Conservation (phyloP, 2,329 filamentous ascomycete genomes). For the Cladosporium sp. region DNA sequence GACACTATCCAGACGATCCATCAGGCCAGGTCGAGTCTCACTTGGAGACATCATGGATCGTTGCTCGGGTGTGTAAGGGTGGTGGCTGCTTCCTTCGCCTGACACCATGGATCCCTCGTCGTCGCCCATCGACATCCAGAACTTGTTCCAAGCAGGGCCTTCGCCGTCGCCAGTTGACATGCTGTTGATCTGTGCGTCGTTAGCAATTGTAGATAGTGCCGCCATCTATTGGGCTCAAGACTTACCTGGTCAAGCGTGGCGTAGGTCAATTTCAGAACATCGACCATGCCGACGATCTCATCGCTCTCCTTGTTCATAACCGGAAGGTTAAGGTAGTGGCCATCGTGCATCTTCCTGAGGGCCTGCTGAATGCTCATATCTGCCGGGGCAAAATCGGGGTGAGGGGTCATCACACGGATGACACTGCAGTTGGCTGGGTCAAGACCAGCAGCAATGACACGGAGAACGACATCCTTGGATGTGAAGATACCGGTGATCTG, state of each 20-base stretch:
- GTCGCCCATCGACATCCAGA: conserved; percentile 94
- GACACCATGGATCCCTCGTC: conserved; percentile 96
- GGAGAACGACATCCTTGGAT: conserved; percentile 96
- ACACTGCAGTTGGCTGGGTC: conserved; percentile 95
- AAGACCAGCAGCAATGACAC: conserved; percentile 93
- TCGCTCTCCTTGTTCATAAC: conserved; percentile 91
- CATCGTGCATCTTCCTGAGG: conserved; percentile 98
- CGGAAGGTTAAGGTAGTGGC: conserved; percentile 94
- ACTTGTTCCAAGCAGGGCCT: conserved; percentile 98
- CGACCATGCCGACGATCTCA: conserved; percentile 99
- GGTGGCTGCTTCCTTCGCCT: conserved; percentile 75
- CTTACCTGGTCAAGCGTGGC: conserved; percentile 90
- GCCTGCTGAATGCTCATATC: conserved; percentile 99
- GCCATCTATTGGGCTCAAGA: neutral
- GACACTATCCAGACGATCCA: conserved; percentile 75
- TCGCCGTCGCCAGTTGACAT: conserved; percentile 87
- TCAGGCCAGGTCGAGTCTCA: conserved; percentile 52
- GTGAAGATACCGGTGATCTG: conserved; percentile 99
- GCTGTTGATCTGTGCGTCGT: conserved; percentile 64
- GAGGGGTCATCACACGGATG: conserved; percentile 97
- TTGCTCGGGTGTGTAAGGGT: conserved; percentile 60
- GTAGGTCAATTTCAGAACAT: conserved; percentile 97
- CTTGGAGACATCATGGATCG: conserved; percentile 83
- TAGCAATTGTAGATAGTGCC: neutral
- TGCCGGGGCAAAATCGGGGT: conserved; percentile 96